Percentiles rank a stretch among this genome's conserved stretches.
These are phyloP conservation scores for Datura wrightii DNA, from an alignment of 257 asterid species.

Conservation along the genomic window DNA sequence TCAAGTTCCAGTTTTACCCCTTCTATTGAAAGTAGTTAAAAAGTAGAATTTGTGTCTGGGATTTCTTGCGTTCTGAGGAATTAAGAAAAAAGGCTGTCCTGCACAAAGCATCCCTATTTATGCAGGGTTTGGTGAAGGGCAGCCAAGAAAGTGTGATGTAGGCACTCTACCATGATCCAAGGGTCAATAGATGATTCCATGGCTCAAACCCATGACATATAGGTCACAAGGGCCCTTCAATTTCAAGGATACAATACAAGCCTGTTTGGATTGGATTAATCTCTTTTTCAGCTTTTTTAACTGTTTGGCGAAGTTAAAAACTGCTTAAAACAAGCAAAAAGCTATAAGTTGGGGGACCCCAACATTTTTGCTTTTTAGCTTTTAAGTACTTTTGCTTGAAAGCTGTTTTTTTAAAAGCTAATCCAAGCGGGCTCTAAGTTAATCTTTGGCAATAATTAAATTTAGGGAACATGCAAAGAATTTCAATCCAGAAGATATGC, in stretches of 20 bases:
- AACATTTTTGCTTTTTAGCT: too few species aligned
- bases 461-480: constrained; percentile 80
- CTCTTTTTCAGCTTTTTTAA: too few species aligned
- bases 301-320: too few species aligned
- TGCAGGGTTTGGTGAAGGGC: background rate
- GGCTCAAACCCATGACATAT: background rate
- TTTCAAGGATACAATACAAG: background rate
- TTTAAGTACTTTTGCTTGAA: too few species aligned
- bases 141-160: background rate
- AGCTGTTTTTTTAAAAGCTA: too few species aligned
- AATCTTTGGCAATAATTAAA: constrained; percentile 26
- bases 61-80: background rate
- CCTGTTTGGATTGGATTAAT: too few species aligned
- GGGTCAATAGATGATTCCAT: background rate
- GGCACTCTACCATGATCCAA: background rate
- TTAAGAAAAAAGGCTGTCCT: background rate
- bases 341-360: too few species aligned
- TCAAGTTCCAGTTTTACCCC: background rate
- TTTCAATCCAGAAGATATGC: constrained; percentile 78
- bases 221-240: background rate
- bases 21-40: background rate
- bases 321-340: too few species aligned
- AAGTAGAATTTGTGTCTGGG: background rate
- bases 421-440: background rate
- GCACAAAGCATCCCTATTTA: background rate